Base-by-base conservation (phyloP, 352 stramenopile genomes). In the Globisporangium alternatum region DNA sequence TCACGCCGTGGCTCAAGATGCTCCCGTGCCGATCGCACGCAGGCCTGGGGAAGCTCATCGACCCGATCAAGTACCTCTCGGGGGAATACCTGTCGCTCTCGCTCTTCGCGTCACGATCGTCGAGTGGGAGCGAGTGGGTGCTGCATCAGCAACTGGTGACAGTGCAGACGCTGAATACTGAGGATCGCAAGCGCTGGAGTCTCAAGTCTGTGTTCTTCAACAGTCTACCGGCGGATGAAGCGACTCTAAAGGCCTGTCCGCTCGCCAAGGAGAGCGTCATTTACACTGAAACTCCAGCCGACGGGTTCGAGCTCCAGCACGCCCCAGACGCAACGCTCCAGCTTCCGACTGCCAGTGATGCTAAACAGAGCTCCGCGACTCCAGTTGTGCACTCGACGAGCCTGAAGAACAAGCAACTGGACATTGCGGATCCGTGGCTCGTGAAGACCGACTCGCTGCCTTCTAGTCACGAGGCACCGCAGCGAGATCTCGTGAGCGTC, bases 1-100 rank as follows among this genome's bases (percentile, higher is more conserved):
- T 96, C 39, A 91, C 86, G 51, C 86, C 89, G 25, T 95, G 85
- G 86, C 79, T 96, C 59, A 96, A 96, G 70, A 83, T 96, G 72
- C 74, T 96, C 28, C 89, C 89, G 15, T 96, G 86, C 54, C 81
- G 88, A 17, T 65, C 75, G 6, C 68, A 89, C 31, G 63, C 76
- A 1, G 85, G 88, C 2, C 72, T 96, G 2, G 86, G 84, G 5
- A 61, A 65, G 49, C 79, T 95, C 5, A 77, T 96, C 48, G 80
- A 91, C 47, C 88, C 88, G 0, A 89, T 93, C 48, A 74, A 81
- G 25, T 65, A 86, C 6, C 67, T 95, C n/a, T 91, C 81, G 1
- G 77, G 80, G 13, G 81, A 93, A 59, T 91, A 89, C 64, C 49
- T 89, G 22, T 79, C 81, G 58, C 56, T 93, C 6, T 86, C 78